Evolutionary conservation across 306 rosid genomes (phyloP).

Genomic region (Dryas octopetala): DNA sequence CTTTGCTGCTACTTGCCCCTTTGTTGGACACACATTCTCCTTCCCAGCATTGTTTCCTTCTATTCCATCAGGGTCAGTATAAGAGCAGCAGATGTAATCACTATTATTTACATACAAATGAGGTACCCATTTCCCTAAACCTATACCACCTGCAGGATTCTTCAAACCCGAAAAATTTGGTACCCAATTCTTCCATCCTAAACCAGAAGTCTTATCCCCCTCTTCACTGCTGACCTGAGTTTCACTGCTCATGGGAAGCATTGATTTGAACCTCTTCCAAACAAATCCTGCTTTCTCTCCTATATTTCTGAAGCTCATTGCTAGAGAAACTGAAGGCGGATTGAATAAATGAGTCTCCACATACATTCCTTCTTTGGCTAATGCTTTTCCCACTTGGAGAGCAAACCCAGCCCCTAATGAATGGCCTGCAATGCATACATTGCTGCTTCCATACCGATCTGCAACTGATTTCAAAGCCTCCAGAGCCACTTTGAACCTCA

Average conservation of each 20-base stretch:
- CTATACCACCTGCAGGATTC: conserved; percentile 33
- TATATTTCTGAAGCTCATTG: conserved; percentile 62
- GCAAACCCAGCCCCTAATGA: conserved; percentile 95
- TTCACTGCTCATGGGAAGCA: conserved; percentile 56
- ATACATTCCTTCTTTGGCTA: conserved; percentile 81
- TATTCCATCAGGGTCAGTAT: conserved; percentile 51
- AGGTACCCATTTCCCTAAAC: conserved; percentile 74
- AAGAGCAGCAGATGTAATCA: conserved; percentile 89
- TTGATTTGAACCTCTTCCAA: conserved; percentile 77
- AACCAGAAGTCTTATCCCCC: conserved; percentile 26
- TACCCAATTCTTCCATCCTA: conserved; percentile 51
- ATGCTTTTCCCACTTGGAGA: conserved; percentile 80
- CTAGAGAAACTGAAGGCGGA: conserved; percentile 92
- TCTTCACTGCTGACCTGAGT: conserved; percentile 37
- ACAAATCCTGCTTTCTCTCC: conserved; percentile 70
- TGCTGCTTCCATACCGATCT: conserved; percentile 59
- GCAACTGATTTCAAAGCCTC: conserved; percentile 62
- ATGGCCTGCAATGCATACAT: conserved; percentile 89
- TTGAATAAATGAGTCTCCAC: conserved; percentile 89
- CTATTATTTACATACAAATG: conserved; percentile 85
- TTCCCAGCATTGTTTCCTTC: conserved; percentile 38
- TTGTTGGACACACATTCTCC: conserved; percentile 50
- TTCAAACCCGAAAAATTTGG: conserved; percentile 41
- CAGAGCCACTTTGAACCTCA: conserved; percentile 64
- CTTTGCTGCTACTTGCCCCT: conserved; percentile 62